Percentiles rank a stretch among this genome's conserved stretches.
Evolutionary conservation across 108 stramenopile species (phyloP).

Genomic region (Poteriospumella lacustris): DNA sequence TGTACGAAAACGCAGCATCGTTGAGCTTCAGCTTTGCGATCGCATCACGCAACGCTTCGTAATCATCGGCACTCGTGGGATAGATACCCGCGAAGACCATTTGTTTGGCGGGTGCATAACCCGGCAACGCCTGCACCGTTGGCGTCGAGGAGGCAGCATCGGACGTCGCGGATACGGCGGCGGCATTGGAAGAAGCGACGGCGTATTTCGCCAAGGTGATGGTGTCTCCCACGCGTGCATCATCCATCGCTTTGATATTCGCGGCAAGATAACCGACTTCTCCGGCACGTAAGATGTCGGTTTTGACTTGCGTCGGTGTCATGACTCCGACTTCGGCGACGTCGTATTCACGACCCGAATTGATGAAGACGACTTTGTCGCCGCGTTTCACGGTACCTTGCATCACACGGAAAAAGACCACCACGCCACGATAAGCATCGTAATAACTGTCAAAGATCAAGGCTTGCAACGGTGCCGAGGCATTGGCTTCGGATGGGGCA

Average conservation of each 20-base stretch:
- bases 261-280: conserved; percentile 89
- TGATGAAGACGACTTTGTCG: conserved; percentile 30
- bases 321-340: conserved; percentile 89
- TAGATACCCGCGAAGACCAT: conserved; percentile 60
- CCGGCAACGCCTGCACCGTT: conserved; percentile 30
- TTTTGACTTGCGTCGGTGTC: conserved; percentile 64
- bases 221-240: conserved; percentile 82
- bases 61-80: conserved; percentile 41
- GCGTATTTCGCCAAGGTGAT: conserved; percentile 44
- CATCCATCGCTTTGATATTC: conserved; percentile 76
- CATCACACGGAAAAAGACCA: conserved; percentile 78
- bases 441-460: conserved; percentile 95
- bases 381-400: conserved; percentile 69
- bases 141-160: background rate
- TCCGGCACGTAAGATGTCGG: conserved; percentile 61
- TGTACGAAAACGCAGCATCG: conserved; percentile 45
- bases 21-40: conserved; percentile 49
- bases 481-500: background rate
- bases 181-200: background rate
- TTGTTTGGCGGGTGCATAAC: conserved; percentile 66
- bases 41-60: conserved; percentile 43
- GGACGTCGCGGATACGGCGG: too few relatives aligned
- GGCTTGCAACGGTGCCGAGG: conserved; percentile 59
- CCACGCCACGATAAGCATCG: conserved; percentile 74
- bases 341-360: conserved; percentile 51